These are phyloP conservation scores for Fusarium haematococcum DNA, from an alignment of 2,329 filamentous ascomycete genomes.

Conservation along the genomic window DNA sequence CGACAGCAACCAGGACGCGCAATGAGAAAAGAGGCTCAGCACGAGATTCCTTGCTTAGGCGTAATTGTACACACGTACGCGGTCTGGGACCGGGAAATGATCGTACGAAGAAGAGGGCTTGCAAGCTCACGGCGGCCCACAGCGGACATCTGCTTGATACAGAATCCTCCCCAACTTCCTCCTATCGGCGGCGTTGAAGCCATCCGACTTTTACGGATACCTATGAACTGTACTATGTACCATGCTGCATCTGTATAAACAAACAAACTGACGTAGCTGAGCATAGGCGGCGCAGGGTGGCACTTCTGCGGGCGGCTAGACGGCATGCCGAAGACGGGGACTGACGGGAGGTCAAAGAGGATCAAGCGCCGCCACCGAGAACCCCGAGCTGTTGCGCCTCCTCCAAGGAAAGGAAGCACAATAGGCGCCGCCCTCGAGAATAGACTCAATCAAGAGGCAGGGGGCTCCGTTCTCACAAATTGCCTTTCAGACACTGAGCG, in stretches of 20 bases:
- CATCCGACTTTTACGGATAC: constrained; percentile 1
- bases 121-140: background rate
- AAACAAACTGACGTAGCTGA: background rate
- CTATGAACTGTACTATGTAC: background rate
- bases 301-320: background rate
- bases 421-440: background rate
- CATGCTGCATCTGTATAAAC: background rate
- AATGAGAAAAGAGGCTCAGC: constrained; percentile 4
- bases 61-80: background rate
- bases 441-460: background rate
- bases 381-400: constrained; percentile 15
- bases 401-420: background rate
- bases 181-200: background rate
- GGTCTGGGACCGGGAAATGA: background rate
- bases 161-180: background rate
- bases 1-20: background rate
- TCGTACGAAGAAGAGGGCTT: background rate
- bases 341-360: background rate
- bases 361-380: constrained; percentile 6
- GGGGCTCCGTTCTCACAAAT: background rate
- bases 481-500: background rate
- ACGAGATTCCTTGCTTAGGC: background rate
- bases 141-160: background rate
- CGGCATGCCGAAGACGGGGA: background rate
- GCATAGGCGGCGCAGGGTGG: constrained; percentile 1